A percentile compares a stretch with the other conserved stretches of the same genome.
Evolutionary conservation across 2,329 filamentous ascomycete species (phyloP).

Genomic region (Fusarium pilosicola): DNA sequence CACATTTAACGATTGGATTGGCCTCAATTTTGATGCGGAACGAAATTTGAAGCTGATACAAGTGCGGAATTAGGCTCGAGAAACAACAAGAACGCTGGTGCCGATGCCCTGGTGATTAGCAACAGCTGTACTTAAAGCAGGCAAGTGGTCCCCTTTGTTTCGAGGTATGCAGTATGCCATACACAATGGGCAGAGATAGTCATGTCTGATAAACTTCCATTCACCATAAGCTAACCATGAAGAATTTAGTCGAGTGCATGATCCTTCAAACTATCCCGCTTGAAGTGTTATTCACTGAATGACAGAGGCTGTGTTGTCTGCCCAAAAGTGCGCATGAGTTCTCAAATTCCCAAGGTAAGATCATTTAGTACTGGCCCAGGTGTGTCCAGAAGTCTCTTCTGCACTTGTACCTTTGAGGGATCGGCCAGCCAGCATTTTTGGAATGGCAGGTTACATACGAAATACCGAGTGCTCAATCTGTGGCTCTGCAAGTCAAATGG

Average conservation of each 20-base stretch:
- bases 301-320: constrained; percentile 22
- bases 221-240: background rate
- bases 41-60: constrained; percentile 9
- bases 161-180: background rate
- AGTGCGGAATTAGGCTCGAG: constrained; percentile 4
- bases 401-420: background rate
- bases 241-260: constrained; percentile 12
- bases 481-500: background rate
- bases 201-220: background rate
- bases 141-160: background rate
- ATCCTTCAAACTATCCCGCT: background rate
- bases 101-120: background rate
- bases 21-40: background rate
- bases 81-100: background rate
- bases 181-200: background rate
- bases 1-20: background rate
- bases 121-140: background rate
- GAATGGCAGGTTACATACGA: background rate
- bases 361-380: background rate
- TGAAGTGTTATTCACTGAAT: constrained; percentile 14
- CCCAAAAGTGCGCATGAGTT: constrained; percentile 45
- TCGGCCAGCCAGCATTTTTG: background rate
- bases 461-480: background rate
- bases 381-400: background rate
- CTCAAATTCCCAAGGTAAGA: constrained; percentile 47